Conservation (phyloP, 495 filamentous ascomycete species). For the Pyrenopolyporus hunteri region DNA sequence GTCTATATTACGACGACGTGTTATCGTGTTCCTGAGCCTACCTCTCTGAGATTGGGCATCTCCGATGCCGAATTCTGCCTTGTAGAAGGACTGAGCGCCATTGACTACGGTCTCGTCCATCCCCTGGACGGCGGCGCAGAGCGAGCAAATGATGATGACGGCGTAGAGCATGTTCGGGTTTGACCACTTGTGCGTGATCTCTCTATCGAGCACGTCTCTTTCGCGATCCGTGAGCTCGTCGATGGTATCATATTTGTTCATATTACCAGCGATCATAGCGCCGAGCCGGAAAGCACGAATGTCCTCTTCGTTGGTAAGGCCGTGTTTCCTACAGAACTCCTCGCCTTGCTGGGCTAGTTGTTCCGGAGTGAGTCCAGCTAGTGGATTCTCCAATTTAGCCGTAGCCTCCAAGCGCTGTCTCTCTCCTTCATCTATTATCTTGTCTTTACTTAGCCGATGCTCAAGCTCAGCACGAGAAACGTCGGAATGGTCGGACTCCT, state of each 20-base stretch:
- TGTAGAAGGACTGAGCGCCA: constrained; percentile 74
- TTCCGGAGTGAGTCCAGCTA: constrained; percentile 65
- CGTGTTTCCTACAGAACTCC: constrained; percentile 67
- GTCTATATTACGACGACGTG: not conserved
- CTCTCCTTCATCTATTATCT: constrained; percentile 29
- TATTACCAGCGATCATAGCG: constrained; percentile 63
- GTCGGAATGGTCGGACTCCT: constrained; percentile 32
- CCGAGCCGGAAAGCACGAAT: constrained; percentile 74
- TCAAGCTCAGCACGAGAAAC: constrained; percentile 34
- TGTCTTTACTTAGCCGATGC: constrained; percentile 19
- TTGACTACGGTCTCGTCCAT: constrained; percentile 84
- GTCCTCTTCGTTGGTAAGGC: constrained; percentile 67
- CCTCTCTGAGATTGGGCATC: constrained; percentile 43
- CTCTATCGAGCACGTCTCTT: constrained; percentile 61
- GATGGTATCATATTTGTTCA: constrained; percentile 57
- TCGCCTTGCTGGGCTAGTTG: constrained; percentile 68
- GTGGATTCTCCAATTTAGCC: constrained; percentile 67
- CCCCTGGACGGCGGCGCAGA: constrained; percentile 60
- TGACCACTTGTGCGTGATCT: constrained; percentile 72
- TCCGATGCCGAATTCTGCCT: constrained; percentile 71
- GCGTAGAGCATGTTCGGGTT: constrained; percentile 73
- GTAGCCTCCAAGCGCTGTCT: constrained; percentile 40
- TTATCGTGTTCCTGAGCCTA: constrained; percentile 15
- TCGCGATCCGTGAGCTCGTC: constrained; percentile 63
- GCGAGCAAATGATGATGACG: constrained; percentile 62